Conservation (phyloP, 2,329 filamentous ascomycete species). For the Phaeosphaeriaceae sp. region DNA sequence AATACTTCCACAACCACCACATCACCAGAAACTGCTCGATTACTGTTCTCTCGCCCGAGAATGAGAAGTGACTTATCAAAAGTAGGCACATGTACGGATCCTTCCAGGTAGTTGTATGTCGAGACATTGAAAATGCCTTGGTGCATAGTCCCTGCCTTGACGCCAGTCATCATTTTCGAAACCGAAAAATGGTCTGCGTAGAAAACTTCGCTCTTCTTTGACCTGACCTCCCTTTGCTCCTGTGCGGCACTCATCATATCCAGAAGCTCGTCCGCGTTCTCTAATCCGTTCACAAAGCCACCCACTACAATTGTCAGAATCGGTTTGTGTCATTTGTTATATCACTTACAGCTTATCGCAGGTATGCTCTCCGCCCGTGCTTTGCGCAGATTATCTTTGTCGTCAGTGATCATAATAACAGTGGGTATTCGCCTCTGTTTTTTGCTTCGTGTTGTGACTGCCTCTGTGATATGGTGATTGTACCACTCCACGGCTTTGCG, state of each 20-base stretch:
- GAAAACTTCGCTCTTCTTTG: slow-evolving; percentile 72
- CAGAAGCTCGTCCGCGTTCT: slow-evolving; percentile 82
- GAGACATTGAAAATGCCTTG: slow-evolving; percentile 97
- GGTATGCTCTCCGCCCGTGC: slow-evolving; percentile 76
- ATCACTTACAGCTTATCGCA: slow-evolving; percentile 61
- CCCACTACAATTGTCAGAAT: slow-evolving; percentile 42
- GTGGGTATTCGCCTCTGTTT: slow-evolving; percentile 67
- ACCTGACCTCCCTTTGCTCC: slow-evolving; percentile 68
- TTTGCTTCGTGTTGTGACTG: slow-evolving; percentile 60
- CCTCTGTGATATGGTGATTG: slow-evolving; percentile 74
- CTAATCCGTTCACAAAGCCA: slow-evolving; percentile 83
- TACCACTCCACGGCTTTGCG: slow-evolving; percentile 91
- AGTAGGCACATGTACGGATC: slow-evolving; percentile 84
- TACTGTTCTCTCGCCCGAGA: slow-evolving; percentile 93
- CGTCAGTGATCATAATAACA: slow-evolving; percentile 93
- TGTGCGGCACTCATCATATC: slow-evolving; percentile 90
- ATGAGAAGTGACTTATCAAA: slow-evolving; percentile 90
- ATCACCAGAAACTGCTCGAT: slow-evolving; percentile 89
- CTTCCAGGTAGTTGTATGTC: slow-evolving; percentile 97
- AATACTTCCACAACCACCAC: slow-evolving; percentile 91
- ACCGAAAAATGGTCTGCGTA: slow-evolving; percentile 90
- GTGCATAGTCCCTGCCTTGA: slow-evolving; percentile 87
- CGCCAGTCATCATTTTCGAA: slow-evolving; percentile 92
- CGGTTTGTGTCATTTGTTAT: background rate
- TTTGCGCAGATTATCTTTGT: slow-evolving; percentile 84